A percentile compares a stretch with the other conserved stretches of the same genome.
phyloP scores from a whole-genome alignment of 805 yeast species.

The Kodamaea restingae region DNA sequence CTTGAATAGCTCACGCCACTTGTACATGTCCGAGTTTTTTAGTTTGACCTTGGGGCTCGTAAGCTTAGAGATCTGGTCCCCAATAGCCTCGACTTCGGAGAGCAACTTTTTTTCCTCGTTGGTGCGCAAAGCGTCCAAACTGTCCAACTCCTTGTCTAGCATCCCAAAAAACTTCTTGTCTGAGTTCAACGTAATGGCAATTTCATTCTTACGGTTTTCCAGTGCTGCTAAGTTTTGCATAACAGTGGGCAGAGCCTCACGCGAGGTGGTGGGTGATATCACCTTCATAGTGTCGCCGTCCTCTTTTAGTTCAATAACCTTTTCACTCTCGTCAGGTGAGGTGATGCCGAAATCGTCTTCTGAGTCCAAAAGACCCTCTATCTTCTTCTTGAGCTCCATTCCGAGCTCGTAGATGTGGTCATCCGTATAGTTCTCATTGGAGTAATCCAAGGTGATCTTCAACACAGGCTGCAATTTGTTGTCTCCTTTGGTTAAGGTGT shows the following conservation, averaged over 20 bases:
- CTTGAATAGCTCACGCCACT: slow-evolving; percentile 68
- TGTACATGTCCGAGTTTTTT: slow-evolving; percentile 50
- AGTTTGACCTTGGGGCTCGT: slow-evolving; percentile 32
- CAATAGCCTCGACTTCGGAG: slow-evolving; percentile 39
- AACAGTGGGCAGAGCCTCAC: slow-evolving; percentile 10
- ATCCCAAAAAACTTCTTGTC: slow-evolving; percentile 59
- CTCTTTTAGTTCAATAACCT: slow-evolving; percentile 14
- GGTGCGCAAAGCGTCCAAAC: slow-evolving; percentile 41
- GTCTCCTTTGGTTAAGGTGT: slow-evolving; percentile 32
- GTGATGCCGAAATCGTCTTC: slow-evolving; percentile 8
- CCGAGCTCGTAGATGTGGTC: slow-evolving; percentile 33
- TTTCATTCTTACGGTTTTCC: slow-evolving; percentile 24
- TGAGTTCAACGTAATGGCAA: slow-evolving; percentile 45
- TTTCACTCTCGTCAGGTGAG: slow-evolving; percentile 2
- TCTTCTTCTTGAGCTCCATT: slow-evolving; percentile 23
- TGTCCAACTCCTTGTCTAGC: slow-evolving; percentile 51
- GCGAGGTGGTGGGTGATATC: slow-evolving; percentile 25
- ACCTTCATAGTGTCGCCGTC: slow-evolving; percentile 24
- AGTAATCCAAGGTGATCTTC: slow-evolving; percentile 34
- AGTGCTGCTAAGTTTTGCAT: slow-evolving; percentile 1
- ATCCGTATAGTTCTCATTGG: slow-evolving; percentile 24
- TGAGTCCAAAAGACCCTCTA: slow-evolving; percentile 21
- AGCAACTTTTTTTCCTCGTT: slow-evolving; percentile 43
- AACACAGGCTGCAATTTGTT: slow-evolving; percentile 34
- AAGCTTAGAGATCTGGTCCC: slow-evolving; percentile 34